These are phyloP conservation scores for Thalassiosira oceanica DNA, from an alignment of 352 stramenopile genomes.

Conservation along the genomic window DNA sequence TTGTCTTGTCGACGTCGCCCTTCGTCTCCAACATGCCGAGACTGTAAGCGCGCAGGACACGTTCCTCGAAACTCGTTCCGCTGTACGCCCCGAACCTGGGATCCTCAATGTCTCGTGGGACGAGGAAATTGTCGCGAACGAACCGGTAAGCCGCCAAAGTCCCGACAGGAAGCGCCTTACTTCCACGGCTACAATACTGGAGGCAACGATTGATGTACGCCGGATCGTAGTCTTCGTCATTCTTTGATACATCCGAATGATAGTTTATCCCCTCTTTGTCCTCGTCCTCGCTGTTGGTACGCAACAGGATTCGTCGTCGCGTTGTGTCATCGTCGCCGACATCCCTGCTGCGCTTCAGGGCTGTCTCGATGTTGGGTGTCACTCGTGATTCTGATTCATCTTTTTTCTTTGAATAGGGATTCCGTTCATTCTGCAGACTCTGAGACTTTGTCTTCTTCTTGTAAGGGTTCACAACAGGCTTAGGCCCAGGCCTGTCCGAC, in stretches of 20 bases:
- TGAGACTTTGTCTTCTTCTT: too few relatives aligned
- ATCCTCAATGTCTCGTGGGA: slow-evolving; percentile 66
- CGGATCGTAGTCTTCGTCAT: slow-evolving; percentile 44
- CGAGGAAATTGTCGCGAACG: slow-evolving; percentile 52
- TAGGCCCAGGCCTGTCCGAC: too few relatives aligned
- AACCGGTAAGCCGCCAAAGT: slow-evolving; percentile 53
- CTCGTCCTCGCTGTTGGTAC: too few relatives aligned
- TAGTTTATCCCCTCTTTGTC: slow-evolving; percentile 18
- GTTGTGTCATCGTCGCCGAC: too few relatives aligned
- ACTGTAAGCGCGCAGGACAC: slow-evolving; percentile 62
- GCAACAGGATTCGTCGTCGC: too few relatives aligned
- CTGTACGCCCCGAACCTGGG: slow-evolving; percentile 55
- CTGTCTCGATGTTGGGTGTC: too few relatives aligned
- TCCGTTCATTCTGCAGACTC: slow-evolving; percentile 19
- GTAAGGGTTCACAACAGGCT: too few relatives aligned
- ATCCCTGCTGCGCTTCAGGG: too few relatives aligned
- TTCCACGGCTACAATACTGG: slow-evolving; percentile 49
- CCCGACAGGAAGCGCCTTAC: slow-evolving; percentile 14
- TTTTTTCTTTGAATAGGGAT: slow-evolving; percentile 12
- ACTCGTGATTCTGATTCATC: background rate
- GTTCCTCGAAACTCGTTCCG: slow-evolving; percentile 69
- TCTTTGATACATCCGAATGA: slow-evolving; percentile 15
- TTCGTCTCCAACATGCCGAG: slow-evolving; percentile 41
- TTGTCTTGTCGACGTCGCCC: background rate
- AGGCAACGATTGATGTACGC: slow-evolving; percentile 61